Evolutionary conservation across 768 basidiomycete genomes (phyloP).

Genomic region (Mycena pura): DNA sequence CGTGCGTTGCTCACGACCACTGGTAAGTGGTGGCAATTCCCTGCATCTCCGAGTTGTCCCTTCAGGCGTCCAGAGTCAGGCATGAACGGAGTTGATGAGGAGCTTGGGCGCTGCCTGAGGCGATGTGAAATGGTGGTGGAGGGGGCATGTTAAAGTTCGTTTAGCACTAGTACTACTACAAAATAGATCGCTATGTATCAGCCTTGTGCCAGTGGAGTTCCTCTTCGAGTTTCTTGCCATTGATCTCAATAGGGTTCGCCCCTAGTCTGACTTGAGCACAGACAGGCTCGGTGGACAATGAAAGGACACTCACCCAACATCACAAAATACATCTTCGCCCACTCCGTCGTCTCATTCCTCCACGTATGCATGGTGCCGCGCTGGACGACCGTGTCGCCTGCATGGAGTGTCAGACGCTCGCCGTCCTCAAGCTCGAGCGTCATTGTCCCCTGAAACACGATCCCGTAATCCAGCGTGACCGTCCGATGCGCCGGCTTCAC

Average conservation of each 20-base stretch:
- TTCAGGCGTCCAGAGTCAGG: no score
- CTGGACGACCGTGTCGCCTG: conserved; percentile 35
- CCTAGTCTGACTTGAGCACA: not conserved
- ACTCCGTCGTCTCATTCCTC: conserved; percentile 33
- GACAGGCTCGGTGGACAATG: not conserved
- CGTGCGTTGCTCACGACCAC: no score
- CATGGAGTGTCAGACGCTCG: conserved; percentile 22
- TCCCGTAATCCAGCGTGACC: conserved; percentile 31
- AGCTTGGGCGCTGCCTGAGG: no score
- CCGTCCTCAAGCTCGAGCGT: conserved; percentile 32
- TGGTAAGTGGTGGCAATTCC: no score
- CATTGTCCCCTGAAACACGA: conserved; percentile 29
- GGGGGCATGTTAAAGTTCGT: no score
- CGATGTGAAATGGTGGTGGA: no score
- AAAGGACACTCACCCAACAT: conserved; percentile 18
- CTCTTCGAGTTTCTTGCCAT: not conserved
- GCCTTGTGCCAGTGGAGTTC: not conserved
- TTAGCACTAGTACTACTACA: no score
- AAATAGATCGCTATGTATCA: no score
- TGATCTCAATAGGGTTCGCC: conserved; percentile 9
- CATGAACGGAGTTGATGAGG: no score
- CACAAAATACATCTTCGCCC: conserved; percentile 32
- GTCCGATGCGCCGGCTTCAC: conserved; percentile 31
- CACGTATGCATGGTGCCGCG: conserved; percentile 35
- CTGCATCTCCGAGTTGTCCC: no score